Percentiles rank a stretch among this genome's conserved stretches.
These are phyloP conservation scores for Hymenotorrendiella dingleyae DNA, from an alignment of 2,329 filamentous ascomycete genomes.

Conservation along the genomic window DNA sequence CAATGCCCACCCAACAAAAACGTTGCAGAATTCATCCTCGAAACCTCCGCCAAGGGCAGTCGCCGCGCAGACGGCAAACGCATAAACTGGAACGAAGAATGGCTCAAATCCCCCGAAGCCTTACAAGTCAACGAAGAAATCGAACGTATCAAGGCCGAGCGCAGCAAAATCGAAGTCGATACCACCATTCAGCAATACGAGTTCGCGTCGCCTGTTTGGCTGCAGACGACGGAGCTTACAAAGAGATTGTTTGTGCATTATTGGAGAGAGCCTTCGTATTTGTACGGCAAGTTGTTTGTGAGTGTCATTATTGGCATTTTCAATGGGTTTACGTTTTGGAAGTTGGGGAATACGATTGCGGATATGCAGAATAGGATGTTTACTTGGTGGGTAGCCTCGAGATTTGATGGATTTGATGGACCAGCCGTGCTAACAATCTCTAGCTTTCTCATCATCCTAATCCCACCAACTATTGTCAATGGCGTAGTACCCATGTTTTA, in stretches of 20 bases:
- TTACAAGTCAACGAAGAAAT: conserved; percentile 58
- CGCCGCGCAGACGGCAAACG: conserved; percentile 46
- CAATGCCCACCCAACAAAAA: conserved; percentile 62
- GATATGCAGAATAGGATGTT: conserved; percentile 78
- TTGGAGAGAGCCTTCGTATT: conserved; percentile 70
- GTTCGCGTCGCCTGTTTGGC: conserved; percentile 59
- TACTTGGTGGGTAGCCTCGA: no score
- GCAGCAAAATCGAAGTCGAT: conserved; percentile 33
- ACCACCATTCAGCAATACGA: conserved; percentile 40
- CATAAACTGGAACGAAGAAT: conserved; percentile 71
- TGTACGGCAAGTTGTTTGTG: conserved; percentile 72
- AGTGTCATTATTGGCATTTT: conserved; percentile 68
- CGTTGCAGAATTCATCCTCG: conserved; percentile 60
- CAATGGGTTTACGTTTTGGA: conserved; percentile 74
- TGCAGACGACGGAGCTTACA: conserved; percentile 61
- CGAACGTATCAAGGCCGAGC: conserved; percentile 34
- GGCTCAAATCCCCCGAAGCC: conserved; percentile 60
- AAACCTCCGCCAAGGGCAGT: conserved; percentile 54
- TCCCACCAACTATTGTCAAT: conserved; percentile 66
- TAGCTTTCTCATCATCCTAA: conserved; percentile 56
- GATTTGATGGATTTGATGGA: no score
- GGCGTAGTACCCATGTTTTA: conserved; percentile 73
- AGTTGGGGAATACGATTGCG: conserved; percentile 56
- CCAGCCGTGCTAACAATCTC: no score
- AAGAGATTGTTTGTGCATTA: conserved; percentile 66